Percentiles rank a stretch among this genome's conserved stretches.
Evolutionary conservation across 2,329 filamentous ascomycete species (phyloP).

Genomic region (Penicillium crustosum): DNA sequence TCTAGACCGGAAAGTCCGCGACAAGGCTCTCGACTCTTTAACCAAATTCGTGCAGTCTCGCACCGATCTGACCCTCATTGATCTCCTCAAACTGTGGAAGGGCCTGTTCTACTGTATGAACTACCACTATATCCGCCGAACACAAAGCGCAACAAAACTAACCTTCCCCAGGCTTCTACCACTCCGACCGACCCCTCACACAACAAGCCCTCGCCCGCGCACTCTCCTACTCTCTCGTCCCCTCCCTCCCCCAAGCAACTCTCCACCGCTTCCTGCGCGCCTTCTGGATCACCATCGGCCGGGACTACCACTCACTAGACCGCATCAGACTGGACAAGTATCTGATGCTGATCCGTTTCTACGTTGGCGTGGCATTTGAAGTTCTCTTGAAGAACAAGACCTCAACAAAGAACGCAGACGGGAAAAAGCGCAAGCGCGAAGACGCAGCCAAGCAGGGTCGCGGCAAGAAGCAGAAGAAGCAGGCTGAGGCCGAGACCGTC

Average conservation of each 20-base stretch:
- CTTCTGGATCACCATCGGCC: conserved; percentile 70
- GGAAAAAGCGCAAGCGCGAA: conserved; percentile 35
- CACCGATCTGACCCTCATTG: conserved; percentile 62
- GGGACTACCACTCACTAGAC: conserved; percentile 70
- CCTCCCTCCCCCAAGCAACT: conserved; percentile 54
- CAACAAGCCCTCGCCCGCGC: conserved; percentile 81
- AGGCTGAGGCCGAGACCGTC: conserved; percentile 22
- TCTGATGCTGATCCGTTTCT: conserved; percentile 75
- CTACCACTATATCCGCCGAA: not conserved
- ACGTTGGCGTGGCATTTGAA: conserved; percentile 69
- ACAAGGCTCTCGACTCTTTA: conserved; percentile 73
- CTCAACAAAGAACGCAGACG: conserved; percentile 15
- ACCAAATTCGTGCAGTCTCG: conserved; percentile 71
- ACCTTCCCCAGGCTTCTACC: conserved; percentile 68
- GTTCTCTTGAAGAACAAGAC: conserved; percentile 35
- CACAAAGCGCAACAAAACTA: not conserved
- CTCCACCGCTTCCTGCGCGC: conserved; percentile 55
- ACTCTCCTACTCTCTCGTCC: conserved; percentile 67
- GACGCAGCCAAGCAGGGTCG: conserved; percentile 27
- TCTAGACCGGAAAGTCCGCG: conserved; percentile 73
- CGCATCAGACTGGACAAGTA: conserved; percentile 89
- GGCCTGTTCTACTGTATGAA: conserved; percentile 77
- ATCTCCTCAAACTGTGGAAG: conserved; percentile 89
- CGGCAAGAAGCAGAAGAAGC: conserved; percentile 32
- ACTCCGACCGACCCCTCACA: conserved; percentile 83